Percentiles rank a stretch among this genome's conserved stretches.
These are phyloP conservation scores for Prinsepia uniflora DNA, from an alignment of 306 rosid species.

Conservation along the genomic window DNA sequence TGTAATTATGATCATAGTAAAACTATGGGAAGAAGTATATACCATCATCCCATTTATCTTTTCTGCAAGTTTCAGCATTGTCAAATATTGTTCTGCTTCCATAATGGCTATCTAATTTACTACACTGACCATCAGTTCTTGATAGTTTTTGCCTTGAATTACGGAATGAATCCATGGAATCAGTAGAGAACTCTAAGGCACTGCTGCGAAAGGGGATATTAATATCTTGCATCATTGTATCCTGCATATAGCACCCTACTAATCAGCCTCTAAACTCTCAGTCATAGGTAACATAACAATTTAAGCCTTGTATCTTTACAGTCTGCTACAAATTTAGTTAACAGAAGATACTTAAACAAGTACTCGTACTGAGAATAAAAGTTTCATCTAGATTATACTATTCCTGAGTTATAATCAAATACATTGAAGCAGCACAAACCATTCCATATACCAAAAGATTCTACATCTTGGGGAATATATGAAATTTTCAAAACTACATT, in stretches of 20 bases:
- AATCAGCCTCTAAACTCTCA: constrained; percentile 8
- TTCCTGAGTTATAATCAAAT: not conserved
- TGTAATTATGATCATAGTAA: not conserved
- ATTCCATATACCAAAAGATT: not conserved
- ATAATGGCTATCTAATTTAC: constrained; percentile 32
- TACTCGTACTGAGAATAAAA: not conserved
- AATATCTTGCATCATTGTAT: constrained; percentile 52
- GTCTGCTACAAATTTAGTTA: not conserved
- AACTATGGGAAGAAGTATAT: constrained; percentile 13
- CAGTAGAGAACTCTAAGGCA: constrained; percentile 39
- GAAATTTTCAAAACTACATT: not conserved
- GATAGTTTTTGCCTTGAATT: constrained; percentile 34
- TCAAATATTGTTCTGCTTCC: constrained; percentile 39
- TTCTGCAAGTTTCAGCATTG: constrained; percentile 27
- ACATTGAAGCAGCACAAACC: constrained; percentile 2
- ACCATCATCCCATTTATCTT: constrained; percentile 66
- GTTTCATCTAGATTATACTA: not conserved
- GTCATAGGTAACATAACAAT: not conserved
- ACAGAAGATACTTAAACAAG: not conserved
- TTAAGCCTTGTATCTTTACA: not conserved
- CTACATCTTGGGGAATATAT: not conserved
- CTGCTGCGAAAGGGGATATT: constrained; percentile 29
- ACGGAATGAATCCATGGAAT: constrained; percentile 32
- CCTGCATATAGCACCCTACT: constrained; percentile 47
- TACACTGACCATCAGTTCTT: constrained; percentile 27